Percentiles rank a stretch among this genome's conserved stretches.
Evolutionary conservation across 2,329 filamentous ascomycete species (phyloP).

Genomic region (Cytospora schulzeri): DNA sequence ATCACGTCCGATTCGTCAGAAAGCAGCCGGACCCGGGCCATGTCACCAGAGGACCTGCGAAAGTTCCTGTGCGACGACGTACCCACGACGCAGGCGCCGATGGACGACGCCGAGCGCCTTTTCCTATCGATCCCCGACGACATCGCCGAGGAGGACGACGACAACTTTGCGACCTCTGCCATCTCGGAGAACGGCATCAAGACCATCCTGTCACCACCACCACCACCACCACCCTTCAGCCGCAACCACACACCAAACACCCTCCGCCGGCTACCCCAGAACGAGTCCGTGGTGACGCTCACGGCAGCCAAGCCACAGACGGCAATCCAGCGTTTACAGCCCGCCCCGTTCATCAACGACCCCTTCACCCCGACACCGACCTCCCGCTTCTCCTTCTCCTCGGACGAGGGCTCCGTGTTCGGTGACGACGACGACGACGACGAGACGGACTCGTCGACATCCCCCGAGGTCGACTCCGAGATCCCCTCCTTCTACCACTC

Average conservation of each 20-base stretch:
- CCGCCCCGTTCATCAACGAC: slow-evolving; percentile 32
- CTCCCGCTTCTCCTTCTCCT: slow-evolving; percentile 36
- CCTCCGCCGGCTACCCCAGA: slow-evolving; percentile 26
- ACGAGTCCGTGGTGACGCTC: slow-evolving; percentile 28
- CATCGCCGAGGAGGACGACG: slow-evolving; percentile 54
- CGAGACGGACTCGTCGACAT: slow-evolving; percentile 31
- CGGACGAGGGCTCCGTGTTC: slow-evolving; percentile 37
- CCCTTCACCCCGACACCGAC: slow-evolving; percentile 28
- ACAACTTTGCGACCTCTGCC: slow-evolving; percentile 62
- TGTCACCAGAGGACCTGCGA: slow-evolving; percentile 58
- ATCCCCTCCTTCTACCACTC: slow-evolving; percentile 51
- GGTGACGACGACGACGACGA: slow-evolving; percentile 31
- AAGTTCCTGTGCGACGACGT: slow-evolving; percentile 54
- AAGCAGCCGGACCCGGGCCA: slow-evolving; percentile 50
- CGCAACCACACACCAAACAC: slow-evolving; percentile 39
- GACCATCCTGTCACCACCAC: slow-evolving; percentile 55
- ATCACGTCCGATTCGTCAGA: slow-evolving; percentile 40
- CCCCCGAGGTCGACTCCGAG: slow-evolving; percentile 44
- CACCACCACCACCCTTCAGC: slow-evolving; percentile 53
- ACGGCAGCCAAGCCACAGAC: slow-evolving; percentile 24
- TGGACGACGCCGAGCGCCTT: slow-evolving; percentile 38
- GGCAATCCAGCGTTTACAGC: slow-evolving; percentile 16
- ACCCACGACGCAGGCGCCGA: slow-evolving; percentile 38
- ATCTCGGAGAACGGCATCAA: slow-evolving; percentile 47
- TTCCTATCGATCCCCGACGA: slow-evolving; percentile 48